These are phyloP conservation scores for Alisma plantagoaquatica DNA, from an alignment of 106 monocot genomes.

Conservation along the genomic window DNA sequence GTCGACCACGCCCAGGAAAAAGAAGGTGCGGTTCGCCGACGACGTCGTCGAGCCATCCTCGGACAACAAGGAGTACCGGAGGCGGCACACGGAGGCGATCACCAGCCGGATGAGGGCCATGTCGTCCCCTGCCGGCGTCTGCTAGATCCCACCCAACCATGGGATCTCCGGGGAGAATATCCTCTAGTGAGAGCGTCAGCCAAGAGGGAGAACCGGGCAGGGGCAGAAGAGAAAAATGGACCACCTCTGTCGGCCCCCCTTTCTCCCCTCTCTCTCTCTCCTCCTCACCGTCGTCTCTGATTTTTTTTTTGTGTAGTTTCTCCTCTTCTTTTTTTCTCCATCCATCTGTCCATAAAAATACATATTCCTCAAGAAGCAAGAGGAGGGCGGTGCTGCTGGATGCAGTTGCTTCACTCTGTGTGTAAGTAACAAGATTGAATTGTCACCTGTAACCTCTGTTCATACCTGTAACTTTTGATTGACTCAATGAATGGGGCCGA, in stretches of 20 bases:
- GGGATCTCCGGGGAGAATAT: no score
- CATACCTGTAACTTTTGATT: no score
- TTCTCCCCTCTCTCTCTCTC: background rate
- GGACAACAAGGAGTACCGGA: slow-evolving; percentile 16
- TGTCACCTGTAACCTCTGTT: no score
- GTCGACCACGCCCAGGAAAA: background rate
- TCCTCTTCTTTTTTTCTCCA: background rate
- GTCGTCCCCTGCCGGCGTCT: background rate
- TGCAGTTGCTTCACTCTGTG: no score
- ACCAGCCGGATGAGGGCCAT: background rate
- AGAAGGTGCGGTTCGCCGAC: slow-evolving; percentile 24
- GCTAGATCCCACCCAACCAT: background rate
- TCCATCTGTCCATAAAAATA: no score
- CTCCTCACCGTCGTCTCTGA: background rate
- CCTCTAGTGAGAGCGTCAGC: no score
- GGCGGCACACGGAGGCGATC: slow-evolving; percentile 3
- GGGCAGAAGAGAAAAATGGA: background rate
- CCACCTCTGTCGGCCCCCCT: background rate
- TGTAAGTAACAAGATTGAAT: no score
- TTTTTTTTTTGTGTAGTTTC: no score
- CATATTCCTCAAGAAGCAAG: no score
- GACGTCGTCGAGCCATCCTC: slow-evolving; percentile 24
- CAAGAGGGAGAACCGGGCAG: no score
- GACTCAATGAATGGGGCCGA: no score
- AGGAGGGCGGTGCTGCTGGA: no score